Base-by-base conservation (phyloP, 2,329 filamentous ascomycete genomes). In the Cladosporium sp. region DNA sequence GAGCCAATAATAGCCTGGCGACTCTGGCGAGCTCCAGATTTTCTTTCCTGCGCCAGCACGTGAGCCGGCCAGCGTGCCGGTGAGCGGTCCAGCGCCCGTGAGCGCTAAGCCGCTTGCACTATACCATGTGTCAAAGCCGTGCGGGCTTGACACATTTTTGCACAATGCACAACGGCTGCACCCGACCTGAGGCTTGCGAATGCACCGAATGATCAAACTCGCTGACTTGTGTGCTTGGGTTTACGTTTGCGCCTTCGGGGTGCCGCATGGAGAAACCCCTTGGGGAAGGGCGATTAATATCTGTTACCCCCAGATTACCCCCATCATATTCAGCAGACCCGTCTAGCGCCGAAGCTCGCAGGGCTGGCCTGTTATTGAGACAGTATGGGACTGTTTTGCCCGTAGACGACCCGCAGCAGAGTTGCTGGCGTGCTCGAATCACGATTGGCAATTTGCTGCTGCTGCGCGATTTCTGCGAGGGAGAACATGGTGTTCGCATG, bases 191-290 rank as follows among this genome's bases (percentile, higher is more conserved):
- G 34, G 57, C 30, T 28, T n/a, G n/a, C n/a, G n/a, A n/a, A n/a
- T n/a, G n/a, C n/a, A n/a, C n/a, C n/a, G 57, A 58, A 48, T 58
- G 36, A 58, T 58, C 28, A 48, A 58, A 58, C 21, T 16, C 57
- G 16, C 26, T n/a, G n/a, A n/a, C n/a, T n/a, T n/a, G n/a, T n/a
- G n/a, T n/a, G 2, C 10, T 18, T 23, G 3, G n/a, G 13, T 61
- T 61, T 61, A 61, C 58, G 58, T 61, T 51, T 51, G 58, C 2
- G 26, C n/a, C 28, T 16, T 25, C 51, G 16, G 25, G 26, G 21
- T 54, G n/a, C 32, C 60, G 60, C 60, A 56, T 63, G 60, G 60
- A 63, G 60, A 53, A 54, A 43, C 60, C 60, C 49, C 60, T 63
- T 63, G 60, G 60, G 60, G 60, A 43, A 56, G 48, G 18, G 34